These are phyloP conservation scores for Blastocystis sp. DNA, from an alignment of 352 stramenopile species.

Conservation along the genomic window DNA sequence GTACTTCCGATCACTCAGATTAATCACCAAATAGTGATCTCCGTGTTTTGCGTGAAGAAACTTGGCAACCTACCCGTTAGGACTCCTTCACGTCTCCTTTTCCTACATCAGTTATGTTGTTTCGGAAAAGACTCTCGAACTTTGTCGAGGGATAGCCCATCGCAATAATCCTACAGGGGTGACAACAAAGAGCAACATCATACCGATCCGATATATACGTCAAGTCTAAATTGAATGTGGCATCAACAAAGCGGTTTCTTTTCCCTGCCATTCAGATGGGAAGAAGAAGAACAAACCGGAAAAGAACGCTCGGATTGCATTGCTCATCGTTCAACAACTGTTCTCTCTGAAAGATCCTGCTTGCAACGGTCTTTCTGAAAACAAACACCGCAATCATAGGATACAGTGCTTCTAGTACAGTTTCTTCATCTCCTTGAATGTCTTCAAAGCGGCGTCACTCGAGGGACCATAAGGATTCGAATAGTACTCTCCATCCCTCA, in stretches of 20 bases:
- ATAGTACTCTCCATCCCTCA: background rate
- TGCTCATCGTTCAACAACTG: slow-evolving; percentile 4
- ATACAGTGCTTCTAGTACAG: background rate
- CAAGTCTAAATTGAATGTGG: slow-evolving; percentile 57
- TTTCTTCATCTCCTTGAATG: background rate
- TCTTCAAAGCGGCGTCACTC: background rate
- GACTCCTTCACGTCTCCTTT: background rate
- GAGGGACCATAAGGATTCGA: background rate
- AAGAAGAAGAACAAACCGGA: slow-evolving; percentile 19
- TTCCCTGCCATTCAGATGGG: slow-evolving; percentile 40
- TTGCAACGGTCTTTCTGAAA: background rate
- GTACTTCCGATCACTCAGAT: slow-evolving; percentile 66
- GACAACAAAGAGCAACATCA: background rate
- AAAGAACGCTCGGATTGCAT: slow-evolving; percentile 40
- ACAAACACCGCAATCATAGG: background rate
- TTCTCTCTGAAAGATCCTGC: no score
- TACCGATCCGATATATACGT: slow-evolving; percentile 67
- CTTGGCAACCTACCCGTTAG: slow-evolving; percentile 41
- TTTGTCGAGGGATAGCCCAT: slow-evolving; percentile 66
- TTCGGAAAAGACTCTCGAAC: slow-evolving; percentile 57
- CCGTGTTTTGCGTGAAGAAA: slow-evolving; percentile 41
- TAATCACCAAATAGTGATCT: slow-evolving; percentile 67
- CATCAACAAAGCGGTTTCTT: slow-evolving; percentile 59
- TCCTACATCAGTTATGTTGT: slow-evolving; percentile 51
- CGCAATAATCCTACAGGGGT: slow-evolving; percentile 61